A percentile compares a stretch with the other conserved stretches of the same genome.
Evolutionary conservation across 371 early-diverging fungal genomes (phyloP).

Genomic region (Cokeromyces recurvatus): DNA sequence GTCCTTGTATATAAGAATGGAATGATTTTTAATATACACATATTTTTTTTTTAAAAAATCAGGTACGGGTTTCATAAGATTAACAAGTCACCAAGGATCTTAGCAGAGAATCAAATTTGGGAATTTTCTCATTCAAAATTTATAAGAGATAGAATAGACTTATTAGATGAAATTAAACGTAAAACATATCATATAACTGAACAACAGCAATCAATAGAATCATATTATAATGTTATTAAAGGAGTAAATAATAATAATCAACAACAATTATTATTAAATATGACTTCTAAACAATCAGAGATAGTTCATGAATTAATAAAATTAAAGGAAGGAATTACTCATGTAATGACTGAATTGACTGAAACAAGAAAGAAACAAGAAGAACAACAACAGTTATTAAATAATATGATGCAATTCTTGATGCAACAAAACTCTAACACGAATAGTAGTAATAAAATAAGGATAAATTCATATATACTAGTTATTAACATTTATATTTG

Average conservation of each 20-base stretch:
- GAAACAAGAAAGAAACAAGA: conserved; percentile 62
- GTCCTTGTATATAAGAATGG: no score
- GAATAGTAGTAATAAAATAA: no score
- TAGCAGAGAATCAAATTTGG: conserved; percentile 72
- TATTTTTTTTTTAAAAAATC: background rate
- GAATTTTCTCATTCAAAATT: conserved; percentile 59
- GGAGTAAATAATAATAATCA: no score
- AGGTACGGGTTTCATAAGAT: conserved; percentile 70
- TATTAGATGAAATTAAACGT: conserved; percentile 51
- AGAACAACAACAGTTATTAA: conserved; percentile 59
- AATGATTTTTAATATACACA: conserved; percentile 19
- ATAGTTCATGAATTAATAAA: conserved; percentile 65
- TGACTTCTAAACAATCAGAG: conserved; percentile 67
- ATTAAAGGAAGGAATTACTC: conserved; percentile 63
- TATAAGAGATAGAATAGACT: conserved; percentile 48
- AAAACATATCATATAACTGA: conserved; percentile 75
- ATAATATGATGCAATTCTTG: conserved; percentile 56
- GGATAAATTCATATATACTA: conserved; percentile 3
- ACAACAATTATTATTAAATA: conserved; percentile 48
- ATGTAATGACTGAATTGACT: conserved; percentile 63
- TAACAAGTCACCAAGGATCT: conserved; percentile 71
- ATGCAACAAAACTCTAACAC: no score
- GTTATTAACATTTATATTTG: conserved; percentile 29
- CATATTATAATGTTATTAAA: conserved; percentile 64
- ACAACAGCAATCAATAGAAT: no score